Conservation (phyloP, 257 asterid species). For the Paraleonurus japonicus region DNA sequence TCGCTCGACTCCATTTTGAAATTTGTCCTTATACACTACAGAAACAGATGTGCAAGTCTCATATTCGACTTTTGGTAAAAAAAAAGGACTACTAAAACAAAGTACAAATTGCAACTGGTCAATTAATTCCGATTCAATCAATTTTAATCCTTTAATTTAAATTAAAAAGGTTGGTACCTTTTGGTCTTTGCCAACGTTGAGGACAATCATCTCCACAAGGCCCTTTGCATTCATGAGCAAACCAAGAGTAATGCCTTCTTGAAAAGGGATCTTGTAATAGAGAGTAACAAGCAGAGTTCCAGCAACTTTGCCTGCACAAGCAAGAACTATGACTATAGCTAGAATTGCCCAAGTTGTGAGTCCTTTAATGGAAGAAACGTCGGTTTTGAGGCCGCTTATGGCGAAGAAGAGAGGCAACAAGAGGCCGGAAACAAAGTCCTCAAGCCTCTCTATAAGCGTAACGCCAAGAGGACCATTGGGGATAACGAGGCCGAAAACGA, state of each 20-base stretch:
- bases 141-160: no score
- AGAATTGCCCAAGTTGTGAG: constrained; percentile 59
- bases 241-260: constrained; percentile 88
- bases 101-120: no score
- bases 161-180: no score
- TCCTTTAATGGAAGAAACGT: constrained; percentile 48
- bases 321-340: constrained; percentile 53
- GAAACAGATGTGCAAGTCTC: no score
- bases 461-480: constrained; percentile 90
- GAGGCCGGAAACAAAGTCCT: constrained; percentile 88
- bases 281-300: constrained; percentile 77
- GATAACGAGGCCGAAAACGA: constrained; percentile 75
- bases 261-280: constrained; percentile 69
- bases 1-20: no score
- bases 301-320: constrained; percentile 76
- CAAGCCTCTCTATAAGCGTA: constrained; percentile 72
- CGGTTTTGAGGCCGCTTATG: constrained; percentile 82
- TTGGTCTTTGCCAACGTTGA: constrained; percentile 95
- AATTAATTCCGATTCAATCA: no score
- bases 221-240: constrained; percentile 95
- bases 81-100: no score
- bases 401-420: constrained; percentile 86
- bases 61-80: no score
- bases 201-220: constrained; percentile 89
- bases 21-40: no score